Percentiles rank a stretch among this genome's conserved stretches.
These are phyloP conservation scores for Mycena indigotica DNA, from an alignment of 768 basidiomycete species.

Conservation along the genomic window DNA sequence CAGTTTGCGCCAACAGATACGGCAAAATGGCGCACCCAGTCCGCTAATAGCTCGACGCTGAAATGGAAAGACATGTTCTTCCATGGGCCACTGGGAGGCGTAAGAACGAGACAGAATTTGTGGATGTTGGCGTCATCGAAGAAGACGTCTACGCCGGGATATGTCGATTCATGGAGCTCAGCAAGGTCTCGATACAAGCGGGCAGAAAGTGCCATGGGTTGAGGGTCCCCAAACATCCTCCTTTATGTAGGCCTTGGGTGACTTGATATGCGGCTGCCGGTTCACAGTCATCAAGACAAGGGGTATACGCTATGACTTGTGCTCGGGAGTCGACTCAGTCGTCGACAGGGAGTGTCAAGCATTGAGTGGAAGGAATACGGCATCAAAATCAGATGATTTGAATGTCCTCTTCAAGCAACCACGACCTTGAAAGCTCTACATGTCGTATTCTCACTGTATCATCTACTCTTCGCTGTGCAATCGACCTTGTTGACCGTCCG, in stretches of 20 bases:
- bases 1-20: too few species aligned
- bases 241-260: too few species aligned
- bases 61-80: conserved; percentile 45
- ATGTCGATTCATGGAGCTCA: conserved; percentile 44
- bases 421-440: conserved; percentile 5
- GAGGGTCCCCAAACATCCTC: too few species aligned
- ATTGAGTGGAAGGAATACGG: too few species aligned
- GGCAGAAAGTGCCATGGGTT: conserved; percentile 38
- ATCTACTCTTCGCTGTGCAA: conserved; percentile 30
- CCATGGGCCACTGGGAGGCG: conserved; percentile 48
- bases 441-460: conserved; percentile 40
- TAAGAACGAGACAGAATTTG: conserved; percentile 46
- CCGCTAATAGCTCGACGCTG: conserved; percentile 28
- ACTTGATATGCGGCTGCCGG: too few species aligned
- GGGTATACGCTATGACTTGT: too few species aligned
- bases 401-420: not conserved
- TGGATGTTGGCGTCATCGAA: conserved; percentile 44
- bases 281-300: too few species aligned
- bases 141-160: conserved; percentile 46
- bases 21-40: not conserved
- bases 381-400: too few species aligned
- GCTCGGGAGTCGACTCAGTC: too few species aligned
- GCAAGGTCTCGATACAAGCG: conserved; percentile 40
- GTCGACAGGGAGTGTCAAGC: too few species aligned
- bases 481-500: conserved; percentile 34